phyloP scores from a whole-genome alignment of 176 grass and related monocot genomes.

The Thalia dealbata region DNA sequence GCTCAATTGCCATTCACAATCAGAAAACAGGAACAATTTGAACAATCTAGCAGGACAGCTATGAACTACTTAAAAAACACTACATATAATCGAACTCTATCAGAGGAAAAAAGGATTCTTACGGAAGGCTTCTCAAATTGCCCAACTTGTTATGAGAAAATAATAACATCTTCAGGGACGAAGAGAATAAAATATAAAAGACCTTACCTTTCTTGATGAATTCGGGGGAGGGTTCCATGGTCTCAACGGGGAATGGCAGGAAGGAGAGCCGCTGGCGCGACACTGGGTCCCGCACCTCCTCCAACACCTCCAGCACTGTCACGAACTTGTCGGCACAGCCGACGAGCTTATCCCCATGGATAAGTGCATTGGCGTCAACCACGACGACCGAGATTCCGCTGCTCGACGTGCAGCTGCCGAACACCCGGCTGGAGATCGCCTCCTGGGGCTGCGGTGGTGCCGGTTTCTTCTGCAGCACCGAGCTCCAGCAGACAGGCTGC shows the following conservation, averaged over 20 bases:
- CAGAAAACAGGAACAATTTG: too few species aligned
- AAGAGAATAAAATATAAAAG: background rate
- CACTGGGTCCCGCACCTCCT: constrained; percentile 68
- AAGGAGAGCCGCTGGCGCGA: constrained; percentile 52
- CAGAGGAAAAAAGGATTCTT: background rate
- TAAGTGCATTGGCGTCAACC: constrained; percentile 90
- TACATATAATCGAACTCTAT: too few species aligned
- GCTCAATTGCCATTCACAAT: too few species aligned
- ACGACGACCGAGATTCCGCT: constrained; percentile 54
- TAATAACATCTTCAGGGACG: background rate
- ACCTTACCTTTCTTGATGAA: constrained; percentile 69
- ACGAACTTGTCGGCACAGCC: constrained; percentile 45
- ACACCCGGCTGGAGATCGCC: constrained; percentile 27
- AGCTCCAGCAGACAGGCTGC: constrained; percentile 20
- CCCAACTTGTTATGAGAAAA: background rate
- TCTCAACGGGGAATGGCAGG: constrained; percentile 50
- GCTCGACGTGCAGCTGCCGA: constrained; percentile 34
- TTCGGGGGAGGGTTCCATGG: constrained; percentile 60
- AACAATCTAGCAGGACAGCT: too few species aligned
- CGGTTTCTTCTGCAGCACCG: constrained; percentile 20
- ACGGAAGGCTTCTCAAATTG: background rate
- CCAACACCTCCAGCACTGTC: constrained; percentile 66
- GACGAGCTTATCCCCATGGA: constrained; percentile 51
- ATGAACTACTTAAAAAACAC: too few species aligned
- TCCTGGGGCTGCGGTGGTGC: constrained; percentile 16